These are phyloP conservation scores for Jaminaea rosea DNA, from an alignment of 1,284 basidiomycete species.

Conservation along the genomic window DNA sequence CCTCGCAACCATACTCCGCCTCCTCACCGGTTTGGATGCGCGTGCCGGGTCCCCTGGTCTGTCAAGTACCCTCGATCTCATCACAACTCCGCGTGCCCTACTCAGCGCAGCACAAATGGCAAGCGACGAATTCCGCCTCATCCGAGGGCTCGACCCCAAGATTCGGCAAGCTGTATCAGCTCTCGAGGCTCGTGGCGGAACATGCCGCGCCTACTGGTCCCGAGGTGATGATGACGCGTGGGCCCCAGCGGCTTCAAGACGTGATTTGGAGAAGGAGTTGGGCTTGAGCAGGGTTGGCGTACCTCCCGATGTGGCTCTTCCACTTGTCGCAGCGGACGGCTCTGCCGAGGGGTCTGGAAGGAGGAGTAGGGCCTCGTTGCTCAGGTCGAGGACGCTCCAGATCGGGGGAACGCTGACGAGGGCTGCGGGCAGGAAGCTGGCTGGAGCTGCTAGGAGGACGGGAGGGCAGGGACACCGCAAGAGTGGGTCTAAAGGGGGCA, in stretches of 20 bases:
- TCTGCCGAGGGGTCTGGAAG: neutral
- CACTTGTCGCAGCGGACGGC: neutral
- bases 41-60: too few relatives aligned
- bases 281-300: neutral
- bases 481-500: too few relatives aligned
- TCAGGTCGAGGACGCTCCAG: neutral
- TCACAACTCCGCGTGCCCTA: constrained; percentile 19
- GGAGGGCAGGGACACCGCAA: too few relatives aligned
- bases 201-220: constrained; percentile 13
- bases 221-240: constrained; percentile 11
- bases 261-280: neutral
- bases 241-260: constrained; percentile 4
- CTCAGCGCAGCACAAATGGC: constrained; percentile 26
- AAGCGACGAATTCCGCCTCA: constrained; percentile 22
- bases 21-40: constrained; percentile 13
- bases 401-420: neutral
- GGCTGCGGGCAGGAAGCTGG: neutral
- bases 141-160: constrained; percentile 4
- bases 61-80: constrained; percentile 19
- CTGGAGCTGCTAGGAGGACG: too few relatives aligned
- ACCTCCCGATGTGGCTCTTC: neutral
- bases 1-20: constrained; percentile 13
- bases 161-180: constrained; percentile 11
- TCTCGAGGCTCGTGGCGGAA: neutral
- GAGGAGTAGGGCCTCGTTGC: neutral